A percentile compares a stretch with the other conserved stretches of the same genome.
phyloP scores from a whole-genome alignment of 768 basidiomycete species.

The Coprinopsis marcescibilis region DNA sequence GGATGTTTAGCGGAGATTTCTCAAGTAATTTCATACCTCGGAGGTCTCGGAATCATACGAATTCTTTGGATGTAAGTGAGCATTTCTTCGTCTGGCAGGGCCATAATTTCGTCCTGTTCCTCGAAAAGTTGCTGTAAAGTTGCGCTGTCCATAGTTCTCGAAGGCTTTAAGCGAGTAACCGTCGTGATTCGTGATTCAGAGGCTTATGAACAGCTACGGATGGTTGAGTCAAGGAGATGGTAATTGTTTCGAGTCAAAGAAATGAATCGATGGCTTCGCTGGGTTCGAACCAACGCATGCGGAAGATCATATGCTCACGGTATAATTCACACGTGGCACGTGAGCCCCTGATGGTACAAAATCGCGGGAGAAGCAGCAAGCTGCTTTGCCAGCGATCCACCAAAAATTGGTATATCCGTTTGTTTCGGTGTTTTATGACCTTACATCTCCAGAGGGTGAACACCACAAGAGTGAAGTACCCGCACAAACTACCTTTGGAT shows the following conservation, averaged over 20 bases:
- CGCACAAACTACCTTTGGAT: too few species aligned
- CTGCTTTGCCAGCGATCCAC: too few species aligned
- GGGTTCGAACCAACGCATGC: constrained; percentile 4
- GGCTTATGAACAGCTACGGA: too few species aligned
- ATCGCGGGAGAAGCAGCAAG: too few species aligned
- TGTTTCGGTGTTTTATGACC: too few species aligned
- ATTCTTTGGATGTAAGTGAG: constrained; percentile 39
- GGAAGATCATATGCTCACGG: too few species aligned
- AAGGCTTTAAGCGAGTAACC: background rate
- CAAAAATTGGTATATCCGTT: too few species aligned
- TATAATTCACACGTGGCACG: too few species aligned
- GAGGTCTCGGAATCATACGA: background rate
- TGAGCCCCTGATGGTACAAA: too few species aligned
- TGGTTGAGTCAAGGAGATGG: constrained; percentile 10
- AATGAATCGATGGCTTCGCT: constrained; percentile 1
- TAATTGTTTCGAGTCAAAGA: background rate
- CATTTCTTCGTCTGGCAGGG: constrained; percentile 45
- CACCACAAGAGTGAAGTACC: too few species aligned
- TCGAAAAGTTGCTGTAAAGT: constrained; percentile 43
- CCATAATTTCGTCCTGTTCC: constrained; percentile 52
- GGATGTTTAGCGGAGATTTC: background rate
- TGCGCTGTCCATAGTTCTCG: constrained; percentile 16
- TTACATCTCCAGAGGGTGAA: too few species aligned
- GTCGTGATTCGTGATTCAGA: background rate
- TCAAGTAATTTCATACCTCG: background rate